A percentile compares a stretch with the other conserved stretches of the same genome.
These are phyloP conservation scores for Suillus cothurnatus DNA, from an alignment of 768 basidiomycete species.

Conservation along the genomic window DNA sequence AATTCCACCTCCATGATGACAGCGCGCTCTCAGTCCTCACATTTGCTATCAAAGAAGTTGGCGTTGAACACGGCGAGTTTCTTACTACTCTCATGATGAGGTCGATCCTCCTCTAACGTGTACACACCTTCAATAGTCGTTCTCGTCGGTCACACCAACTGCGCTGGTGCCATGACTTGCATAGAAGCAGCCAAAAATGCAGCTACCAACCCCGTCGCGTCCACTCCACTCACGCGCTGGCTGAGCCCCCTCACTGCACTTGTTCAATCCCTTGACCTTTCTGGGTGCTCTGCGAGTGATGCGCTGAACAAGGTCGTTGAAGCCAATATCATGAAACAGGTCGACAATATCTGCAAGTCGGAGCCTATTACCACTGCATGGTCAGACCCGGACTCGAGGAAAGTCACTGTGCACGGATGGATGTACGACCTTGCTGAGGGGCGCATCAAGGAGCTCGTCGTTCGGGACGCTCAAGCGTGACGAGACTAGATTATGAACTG, in stretches of 20 bases:
- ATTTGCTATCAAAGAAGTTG: slow-evolving; percentile 70
- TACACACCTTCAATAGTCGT: slow-evolving; percentile 50
- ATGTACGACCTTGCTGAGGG: slow-evolving; percentile 69
- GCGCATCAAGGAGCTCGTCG: slow-evolving; percentile 53
- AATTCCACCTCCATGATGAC: slow-evolving; percentile 72
- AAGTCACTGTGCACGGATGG: slow-evolving; percentile 73
- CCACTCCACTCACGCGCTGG: slow-evolving; percentile 67
- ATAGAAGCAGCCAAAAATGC: slow-evolving; percentile 45
- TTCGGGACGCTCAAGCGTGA: not conserved
- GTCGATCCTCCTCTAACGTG: slow-evolving; percentile 18
- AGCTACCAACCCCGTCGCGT: slow-evolving; percentile 17
- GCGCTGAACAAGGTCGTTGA: slow-evolving; percentile 53
- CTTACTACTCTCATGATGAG: slow-evolving; percentile 36
- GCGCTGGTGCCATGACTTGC: slow-evolving; percentile 73
- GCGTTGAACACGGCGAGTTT: slow-evolving; percentile 75
- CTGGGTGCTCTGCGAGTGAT: slow-evolving; percentile 34
- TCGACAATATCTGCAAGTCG: slow-evolving; percentile 52
- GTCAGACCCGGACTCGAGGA: slow-evolving; percentile 29
- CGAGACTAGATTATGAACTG: not conserved
- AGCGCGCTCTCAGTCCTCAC: slow-evolving; percentile 71
- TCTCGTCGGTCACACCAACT: slow-evolving; percentile 81
- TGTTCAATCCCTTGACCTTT: slow-evolving; percentile 44
- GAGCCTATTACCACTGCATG: slow-evolving; percentile 50
- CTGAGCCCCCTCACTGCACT: slow-evolving; percentile 65
- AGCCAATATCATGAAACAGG: slow-evolving; percentile 63